A percentile compares a stretch with the other conserved stretches of the same genome.
These are phyloP conservation scores for Kokia cookei DNA, from an alignment of 441 rosid genomes.

Conservation along the genomic window DNA sequence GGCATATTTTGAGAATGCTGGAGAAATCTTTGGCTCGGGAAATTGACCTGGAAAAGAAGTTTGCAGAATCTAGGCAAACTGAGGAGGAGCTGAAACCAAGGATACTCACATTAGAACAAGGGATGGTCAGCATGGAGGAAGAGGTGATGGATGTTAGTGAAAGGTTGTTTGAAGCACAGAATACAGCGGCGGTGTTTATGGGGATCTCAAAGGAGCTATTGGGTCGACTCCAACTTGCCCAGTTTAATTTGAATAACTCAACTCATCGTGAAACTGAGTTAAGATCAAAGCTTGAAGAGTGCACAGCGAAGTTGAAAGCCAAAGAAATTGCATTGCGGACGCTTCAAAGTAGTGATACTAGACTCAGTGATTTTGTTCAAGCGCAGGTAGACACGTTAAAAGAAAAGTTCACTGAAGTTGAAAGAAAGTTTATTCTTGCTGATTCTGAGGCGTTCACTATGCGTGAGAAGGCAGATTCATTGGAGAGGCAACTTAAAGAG, in stretches of 20 bases:
- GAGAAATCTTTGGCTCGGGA: slow-evolving; percentile 93
- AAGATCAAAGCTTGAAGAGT: slow-evolving; percentile 43
- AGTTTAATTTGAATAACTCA: slow-evolving; percentile 61
- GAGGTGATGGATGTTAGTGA: slow-evolving; percentile 47
- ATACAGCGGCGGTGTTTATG: slow-evolving; percentile 55
- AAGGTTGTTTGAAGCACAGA: slow-evolving; percentile 66
- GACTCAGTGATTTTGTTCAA: slow-evolving; percentile 32
- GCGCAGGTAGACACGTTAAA: slow-evolving; percentile 48
- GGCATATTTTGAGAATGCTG: slow-evolving; percentile 75
- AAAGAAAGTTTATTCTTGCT: slow-evolving; percentile 40
- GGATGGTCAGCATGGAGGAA: slow-evolving; percentile 51
- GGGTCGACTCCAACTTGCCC: slow-evolving; percentile 54
- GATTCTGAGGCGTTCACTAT: slow-evolving; percentile 47
- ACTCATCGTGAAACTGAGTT: slow-evolving; percentile 49
- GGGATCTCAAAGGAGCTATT: slow-evolving; percentile 68
- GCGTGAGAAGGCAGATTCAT: slow-evolving; percentile 40
- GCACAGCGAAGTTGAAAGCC: slow-evolving; percentile 42
- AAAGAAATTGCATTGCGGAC: slow-evolving; percentile 47
- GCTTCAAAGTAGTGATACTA: slow-evolving; percentile 41
- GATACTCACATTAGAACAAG: slow-evolving; percentile 51
- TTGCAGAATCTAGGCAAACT: slow-evolving; percentile 52
- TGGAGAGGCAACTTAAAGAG: slow-evolving; percentile 60
- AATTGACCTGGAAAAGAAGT: slow-evolving; percentile 80
- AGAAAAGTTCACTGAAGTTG: slow-evolving; percentile 55
- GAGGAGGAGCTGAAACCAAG: slow-evolving; percentile 52